Evolutionary conservation across 192 early-diverging fungal genomes (phyloP).

Genomic region (Globomyces pollinis-pini): DNA sequence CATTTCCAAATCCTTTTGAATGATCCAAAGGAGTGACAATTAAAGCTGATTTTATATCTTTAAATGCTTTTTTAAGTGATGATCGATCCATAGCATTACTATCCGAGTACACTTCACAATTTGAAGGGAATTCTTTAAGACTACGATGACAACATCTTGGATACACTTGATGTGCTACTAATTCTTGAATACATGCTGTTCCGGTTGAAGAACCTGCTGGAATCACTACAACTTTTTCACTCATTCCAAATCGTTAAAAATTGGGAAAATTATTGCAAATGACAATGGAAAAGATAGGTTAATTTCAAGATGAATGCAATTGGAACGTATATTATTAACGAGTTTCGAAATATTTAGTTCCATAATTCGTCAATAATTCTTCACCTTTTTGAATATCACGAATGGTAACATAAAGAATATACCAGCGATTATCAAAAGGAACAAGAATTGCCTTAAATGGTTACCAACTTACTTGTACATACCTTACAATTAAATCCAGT

Average conservation of each 20-base stretch:
- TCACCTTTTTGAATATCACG: slow-evolving; percentile 7
- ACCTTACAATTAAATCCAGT: neutral
- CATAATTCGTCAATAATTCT: slow-evolving; percentile 1
- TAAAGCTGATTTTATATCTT: neutral
- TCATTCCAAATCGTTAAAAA: no score
- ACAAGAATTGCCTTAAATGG: neutral
- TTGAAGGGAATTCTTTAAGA: slow-evolving; percentile 1
- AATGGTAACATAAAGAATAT: slow-evolving; percentile 3
- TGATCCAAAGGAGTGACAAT: slow-evolving; percentile 20
- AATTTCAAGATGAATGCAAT: neutral
- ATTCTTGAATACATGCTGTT: neutral
- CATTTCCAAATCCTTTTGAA: slow-evolving; percentile 10
- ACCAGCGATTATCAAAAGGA: neutral
- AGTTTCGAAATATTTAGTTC: neutral
- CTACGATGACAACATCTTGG: neutral
- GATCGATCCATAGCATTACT: neutral
- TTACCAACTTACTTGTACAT: no score
- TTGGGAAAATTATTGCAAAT: neutral
- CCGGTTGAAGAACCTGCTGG: neutral
- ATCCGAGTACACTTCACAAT: neutral
- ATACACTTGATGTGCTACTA: neutral
- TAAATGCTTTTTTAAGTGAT: neutral
- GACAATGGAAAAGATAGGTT: neutral
- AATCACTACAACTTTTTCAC: neutral
- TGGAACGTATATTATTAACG: no score